Conservation (phyloP, 352 stramenopile species). For the Pythium brachiatum region DNA sequence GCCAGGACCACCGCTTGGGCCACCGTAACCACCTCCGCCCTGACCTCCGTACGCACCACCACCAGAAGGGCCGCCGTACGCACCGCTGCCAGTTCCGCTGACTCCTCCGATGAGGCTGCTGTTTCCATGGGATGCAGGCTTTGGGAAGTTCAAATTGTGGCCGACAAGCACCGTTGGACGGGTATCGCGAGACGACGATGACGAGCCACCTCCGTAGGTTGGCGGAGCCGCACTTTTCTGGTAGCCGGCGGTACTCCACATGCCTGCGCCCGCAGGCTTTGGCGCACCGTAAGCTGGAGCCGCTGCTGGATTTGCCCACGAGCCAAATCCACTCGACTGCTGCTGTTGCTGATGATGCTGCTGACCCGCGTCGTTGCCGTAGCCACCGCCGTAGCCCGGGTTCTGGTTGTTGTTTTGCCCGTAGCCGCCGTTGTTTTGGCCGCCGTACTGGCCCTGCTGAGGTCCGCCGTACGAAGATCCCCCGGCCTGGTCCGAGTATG, state of each 20-base stretch:
- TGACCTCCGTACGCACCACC: constrained; percentile 26
- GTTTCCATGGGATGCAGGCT: constrained; percentile 45
- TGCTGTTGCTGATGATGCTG: constrained; percentile 22
- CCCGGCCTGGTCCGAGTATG: constrained; percentile 57
- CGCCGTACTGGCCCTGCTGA: constrained; percentile 29
- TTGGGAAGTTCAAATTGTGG: constrained; percentile 72
- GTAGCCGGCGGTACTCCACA: constrained; percentile 82
- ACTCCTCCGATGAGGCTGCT: constrained; percentile 42
- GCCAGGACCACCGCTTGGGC: constrained; percentile 24
- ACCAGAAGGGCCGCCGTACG: constrained; percentile 32
- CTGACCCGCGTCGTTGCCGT: constrained; percentile 21
- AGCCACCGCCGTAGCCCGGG: constrained; percentile 16
- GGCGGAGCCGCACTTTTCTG: constrained; percentile 65
- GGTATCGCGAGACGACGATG: constrained; percentile 64
- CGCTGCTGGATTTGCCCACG: constrained; percentile 39
- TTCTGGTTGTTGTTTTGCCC: constrained; percentile 6
- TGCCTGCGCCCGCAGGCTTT: constrained; percentile 47
- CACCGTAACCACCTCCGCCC: constrained; percentile 40
- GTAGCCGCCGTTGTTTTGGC: constrained; percentile 29
- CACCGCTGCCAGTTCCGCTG: constrained; percentile 32
- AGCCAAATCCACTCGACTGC: constrained; percentile 43
- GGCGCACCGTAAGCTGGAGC: constrained; percentile 28
- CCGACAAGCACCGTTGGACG: constrained; percentile 81
- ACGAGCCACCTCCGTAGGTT: constrained; percentile 35
- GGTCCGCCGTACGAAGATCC: constrained; percentile 25